phyloP scores from a whole-genome alignment of 2,329 filamentous ascomycete species.

The Dothistroma septosporum region DNA sequence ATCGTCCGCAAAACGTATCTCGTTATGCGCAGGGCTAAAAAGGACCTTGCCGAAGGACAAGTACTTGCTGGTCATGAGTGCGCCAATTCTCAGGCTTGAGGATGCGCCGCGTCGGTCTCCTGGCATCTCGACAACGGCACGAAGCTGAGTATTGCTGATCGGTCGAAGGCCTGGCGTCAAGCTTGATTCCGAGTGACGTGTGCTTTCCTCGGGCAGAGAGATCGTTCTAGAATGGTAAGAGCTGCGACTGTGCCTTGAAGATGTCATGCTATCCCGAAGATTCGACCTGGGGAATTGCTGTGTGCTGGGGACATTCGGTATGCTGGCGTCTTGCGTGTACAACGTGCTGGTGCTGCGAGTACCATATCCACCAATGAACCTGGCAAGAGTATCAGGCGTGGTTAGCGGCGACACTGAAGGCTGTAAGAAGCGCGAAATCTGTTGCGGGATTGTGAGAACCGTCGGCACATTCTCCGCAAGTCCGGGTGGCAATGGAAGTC shows the following conservation, averaged over 20 bases:
- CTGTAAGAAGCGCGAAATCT: slow-evolving; percentile 30
- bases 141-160: slow-evolving; percentile 57
- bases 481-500: slow-evolving; percentile 16
- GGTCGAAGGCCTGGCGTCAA: slow-evolving; percentile 24
- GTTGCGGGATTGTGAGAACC: slow-evolving; percentile 28
- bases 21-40: slow-evolving; percentile 73
- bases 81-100: slow-evolving; percentile 64
- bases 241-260: slow-evolving; percentile 27
- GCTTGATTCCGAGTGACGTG: slow-evolving; percentile 21
- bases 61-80: slow-evolving; percentile 84
- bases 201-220: slow-evolving; percentile 26
- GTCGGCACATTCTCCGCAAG: slow-evolving; percentile 7
- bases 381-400: slow-evolving; percentile 52
- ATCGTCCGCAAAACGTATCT: slow-evolving; percentile 57
- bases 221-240: slow-evolving; percentile 30
- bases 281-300: slow-evolving; percentile 9
- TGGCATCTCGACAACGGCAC: slow-evolving; percentile 36
- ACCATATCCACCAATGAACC: slow-evolving; percentile 51
- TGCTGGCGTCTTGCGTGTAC: slow-evolving; percentile 19
- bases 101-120: slow-evolving; percentile 22
- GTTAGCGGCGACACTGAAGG: slow-evolving; percentile 28
- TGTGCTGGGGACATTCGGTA: slow-evolving; percentile 4
- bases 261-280: slow-evolving; percentile 19
- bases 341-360: slow-evolving; percentile 37
- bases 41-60: slow-evolving; percentile 78